Evolutionary conservation across 139 green algal genomes (phyloP).

Genomic region (Penium margaritaceum): DNA sequence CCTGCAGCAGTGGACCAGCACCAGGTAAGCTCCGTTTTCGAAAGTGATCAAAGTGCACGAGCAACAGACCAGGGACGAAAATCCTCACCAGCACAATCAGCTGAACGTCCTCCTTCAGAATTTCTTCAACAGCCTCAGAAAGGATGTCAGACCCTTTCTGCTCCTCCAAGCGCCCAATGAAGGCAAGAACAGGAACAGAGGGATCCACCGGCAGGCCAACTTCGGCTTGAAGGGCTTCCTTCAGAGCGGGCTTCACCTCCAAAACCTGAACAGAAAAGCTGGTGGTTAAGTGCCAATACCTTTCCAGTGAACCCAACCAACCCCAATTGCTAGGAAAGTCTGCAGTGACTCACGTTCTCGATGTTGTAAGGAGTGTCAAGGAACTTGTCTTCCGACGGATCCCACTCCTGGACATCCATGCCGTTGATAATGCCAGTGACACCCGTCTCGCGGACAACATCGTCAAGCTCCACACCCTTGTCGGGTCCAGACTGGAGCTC

Average conservation of each 20-base stretch:
- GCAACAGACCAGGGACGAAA: no score
- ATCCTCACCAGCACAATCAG: constrained; percentile 41
- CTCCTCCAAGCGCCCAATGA: constrained; percentile 57
- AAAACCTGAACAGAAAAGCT: no score
- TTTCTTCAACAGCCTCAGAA: constrained; percentile 71
- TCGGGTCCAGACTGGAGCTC: constrained; percentile 70
- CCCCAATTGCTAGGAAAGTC: no score
- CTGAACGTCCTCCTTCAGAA: constrained; percentile 53
- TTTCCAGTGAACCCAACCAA: no score
- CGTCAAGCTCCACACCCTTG: constrained; percentile 83
- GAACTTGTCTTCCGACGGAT: constrained; percentile 90
- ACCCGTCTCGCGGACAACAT: constrained; percentile 58
- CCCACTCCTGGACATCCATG: constrained; percentile 93
- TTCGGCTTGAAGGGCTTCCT: constrained; percentile 58
- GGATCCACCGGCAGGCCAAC: constrained; percentile 80
- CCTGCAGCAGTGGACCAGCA: no score
- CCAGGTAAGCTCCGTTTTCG: no score
- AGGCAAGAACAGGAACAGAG: constrained; percentile 56
- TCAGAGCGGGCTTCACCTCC: constrained; percentile 35
- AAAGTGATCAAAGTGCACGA: no score
- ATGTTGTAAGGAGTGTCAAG: constrained; percentile 86
- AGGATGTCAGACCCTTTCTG: constrained; percentile 98
- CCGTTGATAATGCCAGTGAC: constrained; percentile 95
- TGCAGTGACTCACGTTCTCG: constrained; percentile 52
- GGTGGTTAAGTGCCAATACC: no score